Evolutionary conservation across 2,329 filamentous ascomycete genomes (phyloP), one percentile per base, ranked within the genome.

Genomic region (Raffaelea ambrosiae): DNA sequence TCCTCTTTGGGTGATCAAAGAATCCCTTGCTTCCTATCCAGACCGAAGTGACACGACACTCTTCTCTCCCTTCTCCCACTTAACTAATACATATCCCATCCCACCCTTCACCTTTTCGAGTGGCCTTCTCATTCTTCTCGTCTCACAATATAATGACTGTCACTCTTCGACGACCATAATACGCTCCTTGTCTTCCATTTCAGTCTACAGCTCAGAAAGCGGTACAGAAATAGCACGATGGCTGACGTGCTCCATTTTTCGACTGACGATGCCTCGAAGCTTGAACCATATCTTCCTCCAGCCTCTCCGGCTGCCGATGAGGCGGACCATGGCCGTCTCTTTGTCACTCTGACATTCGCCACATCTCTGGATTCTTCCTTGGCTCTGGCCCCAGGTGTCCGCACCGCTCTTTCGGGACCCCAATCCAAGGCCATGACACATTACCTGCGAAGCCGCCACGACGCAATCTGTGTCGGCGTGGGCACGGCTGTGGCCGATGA

Each of bases 351-450:
- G 38, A 96, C 91, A 13, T 97, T 90, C 65, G 91, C 93, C 20
- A 85, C 84, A 7, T 96, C 90, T 4, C 83, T 98, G 55, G 91
- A 97, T 68, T 84, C 85, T 38, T 79, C 82, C 47, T 74, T 94
- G 44, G 79, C 89, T 2, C 74, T 91, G 23, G 74, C 83, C 0
- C 88, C 88, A 0, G 89, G 89, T 14, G 73, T 81, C n/a, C 86
- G 85, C 55, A 97, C 91, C 2, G 72, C 77, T 0, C 77, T 97
- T 14, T 97, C 91, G 1, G 90, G 90, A 3, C 78, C 84, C 0
- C 74, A 83, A 53, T 88, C 88, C 35, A 95, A 95, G 65, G 78
- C 86, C 46, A 94, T 97, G 88, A 96, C 91, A 0, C 91, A 97
- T 65, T 88, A 86, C 62, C 77, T 97, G 23, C 86, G 91, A 58